Evolutionary conservation across 2,329 filamentous ascomycete genomes (phyloP), one percentile per base, ranked within the genome.

Genomic region (Hypoxylon sp.): DNA sequence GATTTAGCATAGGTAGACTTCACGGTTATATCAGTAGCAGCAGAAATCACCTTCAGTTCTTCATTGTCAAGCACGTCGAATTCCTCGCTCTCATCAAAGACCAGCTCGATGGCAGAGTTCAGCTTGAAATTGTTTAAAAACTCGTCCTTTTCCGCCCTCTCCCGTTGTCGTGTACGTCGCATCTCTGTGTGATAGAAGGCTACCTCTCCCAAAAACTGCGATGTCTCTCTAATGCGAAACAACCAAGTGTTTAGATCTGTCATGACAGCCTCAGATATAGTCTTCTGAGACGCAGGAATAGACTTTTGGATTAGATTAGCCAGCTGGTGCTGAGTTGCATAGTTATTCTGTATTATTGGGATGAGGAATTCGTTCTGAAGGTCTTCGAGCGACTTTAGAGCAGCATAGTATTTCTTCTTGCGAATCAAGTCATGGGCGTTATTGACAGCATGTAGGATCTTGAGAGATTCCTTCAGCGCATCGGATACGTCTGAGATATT

Each of bases 211-310:
- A 99, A 82, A 69, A 97, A 97, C 72, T 97, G 95, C 1, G 96
- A 97, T 16, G 94, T 97, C 78, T 99, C 96, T 73, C 96, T 90
- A 68, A 99, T 97, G 21, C 93, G 90, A 75, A 91, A 99, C 8
- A 99, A 84, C 96, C 96, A 99, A 0, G 94, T 97, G 76, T 98
- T 98, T 59, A 99, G 81, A 79, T 99, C 96, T 1, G 88, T 91
- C 93, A 98, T 98, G 71, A 99, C 96, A 12, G 94, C 94, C 79
- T 98, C 95, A 3, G 95, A 95, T 61, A 99, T 97, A 53, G 93
- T 89, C 74, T 93, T 94, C 74, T 97, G 94, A 0, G 94, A 97
- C 2, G 92, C 90, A 1, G 96, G 96, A 30, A 98, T 95, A 0
- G 95, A 98, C 72, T 93, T 94, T 78, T 97, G 95, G 70, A 99